A percentile compares a stretch with the other conserved stretches of the same genome.
Evolutionary conservation across 139 green algal species (phyloP).

Genomic region (Marvania coccoides): DNA sequence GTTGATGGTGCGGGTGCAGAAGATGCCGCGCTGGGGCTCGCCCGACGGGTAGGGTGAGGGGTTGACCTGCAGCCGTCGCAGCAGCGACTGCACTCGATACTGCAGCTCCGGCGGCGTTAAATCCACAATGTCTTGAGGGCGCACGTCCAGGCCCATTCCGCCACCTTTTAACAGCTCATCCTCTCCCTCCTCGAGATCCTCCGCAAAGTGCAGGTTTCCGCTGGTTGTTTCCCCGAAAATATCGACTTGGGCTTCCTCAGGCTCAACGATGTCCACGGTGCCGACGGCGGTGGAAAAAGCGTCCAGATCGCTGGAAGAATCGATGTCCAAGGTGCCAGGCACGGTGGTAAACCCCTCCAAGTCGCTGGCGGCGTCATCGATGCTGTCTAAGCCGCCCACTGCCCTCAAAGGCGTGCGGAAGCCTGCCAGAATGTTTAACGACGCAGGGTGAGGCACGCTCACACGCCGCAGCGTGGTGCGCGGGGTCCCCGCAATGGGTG

Average conservation of each 20-base stretch:
- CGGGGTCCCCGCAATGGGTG: too few relatives aligned
- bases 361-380: too few relatives aligned
- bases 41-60: constrained; percentile 47
- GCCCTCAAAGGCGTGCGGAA: too few relatives aligned
- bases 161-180: background rate
- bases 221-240: constrained; percentile 62
- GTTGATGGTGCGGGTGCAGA: constrained; percentile 91
- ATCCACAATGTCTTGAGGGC: background rate
- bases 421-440: too few relatives aligned
- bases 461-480: too few relatives aligned
- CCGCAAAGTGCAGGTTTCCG: constrained; percentile 62
- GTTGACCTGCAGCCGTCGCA: constrained; percentile 17
- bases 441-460: too few relatives aligned
- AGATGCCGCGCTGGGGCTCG: constrained; percentile 75
- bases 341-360: background rate
- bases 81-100: background rate
- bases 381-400: too few relatives aligned
- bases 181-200: constrained; percentile 2
- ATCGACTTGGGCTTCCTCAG: constrained; percentile 48
- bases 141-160: background rate
- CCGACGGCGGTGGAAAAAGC: background rate
- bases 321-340: background rate
- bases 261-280: background rate
- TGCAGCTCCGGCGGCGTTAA: background rate
- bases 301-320: constrained; percentile 6